phyloP scores from a whole-genome alignment of 2,329 filamentous ascomycete genomes.

The Diaporthe sp. region DNA sequence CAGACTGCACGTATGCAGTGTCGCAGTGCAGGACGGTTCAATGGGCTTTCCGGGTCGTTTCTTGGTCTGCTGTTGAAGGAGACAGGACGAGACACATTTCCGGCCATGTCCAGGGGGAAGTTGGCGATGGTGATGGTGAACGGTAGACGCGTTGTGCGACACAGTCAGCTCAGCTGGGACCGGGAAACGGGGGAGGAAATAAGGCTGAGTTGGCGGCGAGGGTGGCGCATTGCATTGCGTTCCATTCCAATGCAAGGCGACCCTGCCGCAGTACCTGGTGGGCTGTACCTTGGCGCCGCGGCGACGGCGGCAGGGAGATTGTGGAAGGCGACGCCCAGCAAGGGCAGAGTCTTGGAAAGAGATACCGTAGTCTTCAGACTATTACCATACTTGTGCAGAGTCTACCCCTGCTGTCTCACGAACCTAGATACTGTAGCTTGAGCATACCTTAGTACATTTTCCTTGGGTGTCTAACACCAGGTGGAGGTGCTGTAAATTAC shows the following conservation, averaged over 20 bases:
- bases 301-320: constrained; percentile 11
- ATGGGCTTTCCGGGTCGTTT: neutral
- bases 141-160: neutral
- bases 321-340: constrained; percentile 17
- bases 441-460: neutral
- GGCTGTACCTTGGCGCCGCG: constrained; percentile 3
- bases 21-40: constrained; percentile 1
- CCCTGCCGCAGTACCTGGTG: constrained; percentile 3
- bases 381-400: neutral
- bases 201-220: constrained; percentile 31
- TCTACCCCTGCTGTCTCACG: neutral
- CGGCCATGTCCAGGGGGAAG: constrained; percentile 23
- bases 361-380: neutral
- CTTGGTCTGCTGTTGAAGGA: constrained; percentile 3
- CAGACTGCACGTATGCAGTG: neutral
- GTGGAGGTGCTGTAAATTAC: constrained; percentile 32
- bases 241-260: constrained; percentile 4
- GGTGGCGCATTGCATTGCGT: constrained; percentile 29
- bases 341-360: neutral
- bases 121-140: neutral
- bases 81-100: neutral
- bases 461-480: neutral
- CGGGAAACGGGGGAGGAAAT: constrained; percentile 5
- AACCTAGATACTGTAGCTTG: neutral
- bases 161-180: constrained; percentile 16